Evolutionary conservation across 1,139 yeast genomes (phyloP).

Genomic region (Protomyces macrosporus): DNA sequence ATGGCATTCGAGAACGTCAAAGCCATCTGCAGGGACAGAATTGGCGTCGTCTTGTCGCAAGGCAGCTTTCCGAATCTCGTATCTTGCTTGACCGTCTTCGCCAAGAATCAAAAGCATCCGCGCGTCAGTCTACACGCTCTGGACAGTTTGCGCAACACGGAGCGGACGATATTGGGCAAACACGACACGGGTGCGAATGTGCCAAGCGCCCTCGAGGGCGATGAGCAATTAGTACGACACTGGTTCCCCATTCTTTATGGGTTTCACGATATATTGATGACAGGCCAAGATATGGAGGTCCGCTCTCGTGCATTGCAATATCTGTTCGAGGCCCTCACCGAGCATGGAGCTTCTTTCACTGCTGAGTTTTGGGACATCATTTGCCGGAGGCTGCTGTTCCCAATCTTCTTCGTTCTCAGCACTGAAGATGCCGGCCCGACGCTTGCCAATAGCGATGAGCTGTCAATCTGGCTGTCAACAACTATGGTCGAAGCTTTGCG

Average conservation of each 20-base stretch:
- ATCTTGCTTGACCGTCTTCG: constrained; percentile 69
- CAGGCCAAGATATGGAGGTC: constrained; percentile 89
- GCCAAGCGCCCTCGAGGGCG: constrained; percentile 37
- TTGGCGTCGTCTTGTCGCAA: constrained; percentile 61
- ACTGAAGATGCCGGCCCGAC: constrained; percentile 69
- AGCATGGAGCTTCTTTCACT: constrained; percentile 72
- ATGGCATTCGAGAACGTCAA: constrained; percentile 35
- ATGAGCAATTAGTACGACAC: constrained; percentile 44
- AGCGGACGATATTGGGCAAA: constrained; percentile 46
- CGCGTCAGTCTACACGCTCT: constrained; percentile 73
- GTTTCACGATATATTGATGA: constrained; percentile 84
- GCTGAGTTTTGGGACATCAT: constrained; percentile 75
- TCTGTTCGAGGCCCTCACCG: constrained; percentile 73
- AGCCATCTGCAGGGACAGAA: constrained; percentile 57
- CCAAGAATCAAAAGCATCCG: constrained; percentile 80
- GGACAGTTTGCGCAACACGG: constrained; percentile 63
- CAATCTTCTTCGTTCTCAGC: constrained; percentile 76
- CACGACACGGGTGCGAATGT: constrained; percentile 31
- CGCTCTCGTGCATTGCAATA: constrained; percentile 80
- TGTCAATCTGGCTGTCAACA: constrained; percentile 93
- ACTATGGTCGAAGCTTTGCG: constrained; percentile 92
- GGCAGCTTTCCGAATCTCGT: constrained; percentile 72
- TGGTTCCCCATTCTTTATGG: constrained; percentile 84
- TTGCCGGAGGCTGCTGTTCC: constrained; percentile 74
- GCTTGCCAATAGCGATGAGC: constrained; percentile 65